phyloP scores from a whole-genome alignment of 2,329 filamentous ascomycete species.

The Cadophora sp. region DNA sequence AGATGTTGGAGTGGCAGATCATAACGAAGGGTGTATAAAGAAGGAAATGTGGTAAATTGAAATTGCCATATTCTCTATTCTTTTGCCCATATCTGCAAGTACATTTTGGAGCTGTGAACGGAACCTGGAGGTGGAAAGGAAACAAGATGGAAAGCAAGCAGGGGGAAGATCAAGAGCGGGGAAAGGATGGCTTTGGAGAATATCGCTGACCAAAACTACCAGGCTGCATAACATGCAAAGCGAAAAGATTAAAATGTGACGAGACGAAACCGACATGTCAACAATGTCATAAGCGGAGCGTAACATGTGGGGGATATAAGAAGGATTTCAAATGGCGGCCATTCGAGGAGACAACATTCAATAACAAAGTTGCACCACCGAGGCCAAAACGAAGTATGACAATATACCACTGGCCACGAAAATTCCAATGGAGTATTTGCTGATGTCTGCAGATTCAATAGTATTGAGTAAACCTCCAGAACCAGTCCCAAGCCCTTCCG shows the following conservation, averaged over 20 bases:
- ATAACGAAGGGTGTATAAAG: not conserved
- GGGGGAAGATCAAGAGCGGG: slow-evolving; percentile 2
- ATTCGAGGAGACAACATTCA: slow-evolving; percentile 68
- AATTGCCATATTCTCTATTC: not conserved
- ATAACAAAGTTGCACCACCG: slow-evolving; percentile 47
- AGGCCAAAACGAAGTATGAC: slow-evolving; percentile 41
- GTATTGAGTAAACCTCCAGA: slow-evolving; percentile 36
- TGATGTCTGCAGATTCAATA: slow-evolving; percentile 39
- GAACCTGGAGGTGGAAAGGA: not conserved
- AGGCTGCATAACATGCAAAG: slow-evolving; percentile 78
- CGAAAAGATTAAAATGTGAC: slow-evolving; percentile 76
- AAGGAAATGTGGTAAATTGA: not conserved
- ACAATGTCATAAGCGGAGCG: slow-evolving; percentile 69
- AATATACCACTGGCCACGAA: not conserved
- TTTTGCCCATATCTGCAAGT: not conserved
- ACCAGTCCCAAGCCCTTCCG: slow-evolving; percentile 37
- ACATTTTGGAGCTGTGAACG: not conserved
- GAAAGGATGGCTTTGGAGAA: slow-evolving; percentile 3
- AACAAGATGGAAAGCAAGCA: not conserved
- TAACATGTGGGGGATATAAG: slow-evolving; percentile 73
- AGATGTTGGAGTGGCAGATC: not conserved
- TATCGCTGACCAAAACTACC: slow-evolving; percentile 35
- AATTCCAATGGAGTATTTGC: slow-evolving; percentile 6
- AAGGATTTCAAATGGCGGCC: slow-evolving; percentile 79
- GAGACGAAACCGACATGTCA: slow-evolving; percentile 73